Evolutionary conservation across 768 basidiomycete species (phyloP), one percentile per base, ranked within the genome.

Genomic region (Phylloporus sp.): DNA sequence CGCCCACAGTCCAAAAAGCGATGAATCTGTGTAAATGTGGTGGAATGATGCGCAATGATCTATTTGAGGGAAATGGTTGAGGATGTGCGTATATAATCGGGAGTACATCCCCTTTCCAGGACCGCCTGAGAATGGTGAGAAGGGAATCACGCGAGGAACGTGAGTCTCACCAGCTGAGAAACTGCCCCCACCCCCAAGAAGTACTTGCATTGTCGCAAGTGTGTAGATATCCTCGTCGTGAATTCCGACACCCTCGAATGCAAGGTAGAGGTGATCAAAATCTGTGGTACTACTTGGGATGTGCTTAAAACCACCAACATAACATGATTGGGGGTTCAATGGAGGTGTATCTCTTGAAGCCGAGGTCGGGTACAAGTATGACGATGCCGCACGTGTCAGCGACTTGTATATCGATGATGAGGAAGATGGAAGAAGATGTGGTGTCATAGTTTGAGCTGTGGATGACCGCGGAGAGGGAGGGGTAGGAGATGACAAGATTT

Each of bases 91-190:
- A 72, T 98, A 97, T 23, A 97, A 71, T 21, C 95, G 85, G 27
- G 93, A 92, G 75, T 96, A 98, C 95, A 98, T 98, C 58, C 95
- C 95, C 72, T 98, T 98, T 14, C 95, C 95, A 3, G 95, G 95
- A 4, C 95, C 95, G 53, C 95, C 92, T 78, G 57, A 4, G 7
- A 20, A 42, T 40, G 29, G 42, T 55, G 43, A 45, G 51, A 48
- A 31, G 26, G 17, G 5, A 27, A 23, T 36, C 40, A 42, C 35
- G 6, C 18, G 26, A 38, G 14, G 17, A 42, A 34, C 3, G 14
- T 27, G 7, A 28, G 9, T 52, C 71, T 32, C 56, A 82, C 82
- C 89, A 14, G 95, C 95, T 28, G 93, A 96, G 76, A 99, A 99
- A 64, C 85, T 89, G 15, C 93, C 93, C 8, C 95, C 95, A 1